Percentiles rank a stretch among this genome's conserved stretches.
Evolutionary conservation across 1,284 basidiomycete genomes (phyloP).

Genomic region (Ustilago vetiveriae): DNA sequence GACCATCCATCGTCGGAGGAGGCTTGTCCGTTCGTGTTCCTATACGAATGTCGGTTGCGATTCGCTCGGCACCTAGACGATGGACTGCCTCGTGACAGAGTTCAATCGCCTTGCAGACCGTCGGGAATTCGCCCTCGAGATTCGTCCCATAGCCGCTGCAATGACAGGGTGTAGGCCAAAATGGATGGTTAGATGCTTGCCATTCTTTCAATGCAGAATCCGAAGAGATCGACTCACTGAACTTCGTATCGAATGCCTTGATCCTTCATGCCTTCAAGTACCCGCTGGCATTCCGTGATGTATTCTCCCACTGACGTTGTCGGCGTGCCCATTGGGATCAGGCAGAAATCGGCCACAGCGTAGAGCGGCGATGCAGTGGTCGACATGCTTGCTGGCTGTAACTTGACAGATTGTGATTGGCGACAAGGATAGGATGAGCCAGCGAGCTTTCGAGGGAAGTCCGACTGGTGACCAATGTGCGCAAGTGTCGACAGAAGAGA

Average conservation of each 20-base stretch:
- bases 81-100: constrained; percentile 65
- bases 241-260: constrained; percentile 64
- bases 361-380: constrained; percentile 31
- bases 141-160: constrained; percentile 66
- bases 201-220: neutral
- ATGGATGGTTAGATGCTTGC: neutral
- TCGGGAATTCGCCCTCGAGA: constrained; percentile 59
- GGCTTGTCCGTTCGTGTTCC: constrained; percentile 63
- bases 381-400: neutral
- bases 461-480: no score
- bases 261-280: constrained; percentile 55
- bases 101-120: constrained; percentile 60
- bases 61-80: constrained; percentile 61
- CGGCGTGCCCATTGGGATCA: constrained; percentile 64
- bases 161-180: neutral
- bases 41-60: constrained; percentile 66
- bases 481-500: neutral
- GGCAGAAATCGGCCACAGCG: constrained; percentile 58
- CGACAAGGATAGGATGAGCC: neutral
- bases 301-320: constrained; percentile 64
- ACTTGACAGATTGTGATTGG: neutral
- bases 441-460: neutral
- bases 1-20: constrained; percentile 27
- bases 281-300: constrained; percentile 64
- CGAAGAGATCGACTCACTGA: constrained; percentile 27